A percentile compares a stretch with the other conserved stretches of the same genome.
These are phyloP conservation scores for Asterophora parasitica DNA, from an alignment of 768 basidiomycete species.

Conservation along the genomic window DNA sequence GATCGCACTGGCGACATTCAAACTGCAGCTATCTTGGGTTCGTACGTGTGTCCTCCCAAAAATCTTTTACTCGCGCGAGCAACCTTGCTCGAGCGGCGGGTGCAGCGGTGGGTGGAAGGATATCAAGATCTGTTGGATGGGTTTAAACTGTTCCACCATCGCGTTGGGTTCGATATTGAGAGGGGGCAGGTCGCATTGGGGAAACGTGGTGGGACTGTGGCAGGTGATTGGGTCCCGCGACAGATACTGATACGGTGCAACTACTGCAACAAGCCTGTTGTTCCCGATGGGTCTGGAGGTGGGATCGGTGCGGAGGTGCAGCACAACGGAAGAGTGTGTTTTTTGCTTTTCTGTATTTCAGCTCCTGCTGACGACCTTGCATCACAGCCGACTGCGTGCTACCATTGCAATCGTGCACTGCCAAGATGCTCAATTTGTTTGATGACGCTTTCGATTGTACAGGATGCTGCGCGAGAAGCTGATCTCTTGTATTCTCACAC, in stretches of 20 bases:
- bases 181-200: conserved; percentile 63
- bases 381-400: conserved; percentile 59
- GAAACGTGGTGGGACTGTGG: conserved; percentile 37
- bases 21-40: conserved; percentile 57
- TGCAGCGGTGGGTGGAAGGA: conserved; percentile 19
- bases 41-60: conserved; percentile 54
- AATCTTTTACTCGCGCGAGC: conserved; percentile 4
- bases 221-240: conserved; percentile 61
- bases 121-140: conserved; percentile 41
- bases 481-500: conserved; percentile 48
- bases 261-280: conserved; percentile 71
- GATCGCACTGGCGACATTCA: conserved; percentile 69
- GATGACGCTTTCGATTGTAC: conserved; percentile 67
- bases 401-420: conserved; percentile 59
- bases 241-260: conserved; percentile 76
- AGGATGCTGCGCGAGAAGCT: conserved; percentile 56
- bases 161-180: conserved; percentile 33
- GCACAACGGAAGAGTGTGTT: conserved; percentile 42
- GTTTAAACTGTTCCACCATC: conserved; percentile 19
- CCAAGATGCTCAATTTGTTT: conserved; percentile 80
- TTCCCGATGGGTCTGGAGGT: conserved; percentile 21
- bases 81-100: conserved; percentile 11
- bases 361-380: not conserved
- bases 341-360: not conserved
- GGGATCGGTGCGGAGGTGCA: conserved; percentile 9